Evolutionary conservation across 352 stramenopile genomes (phyloP), one percentile per base, ranked within the genome.

Genomic region (Pseudoperonospora humuli): DNA sequence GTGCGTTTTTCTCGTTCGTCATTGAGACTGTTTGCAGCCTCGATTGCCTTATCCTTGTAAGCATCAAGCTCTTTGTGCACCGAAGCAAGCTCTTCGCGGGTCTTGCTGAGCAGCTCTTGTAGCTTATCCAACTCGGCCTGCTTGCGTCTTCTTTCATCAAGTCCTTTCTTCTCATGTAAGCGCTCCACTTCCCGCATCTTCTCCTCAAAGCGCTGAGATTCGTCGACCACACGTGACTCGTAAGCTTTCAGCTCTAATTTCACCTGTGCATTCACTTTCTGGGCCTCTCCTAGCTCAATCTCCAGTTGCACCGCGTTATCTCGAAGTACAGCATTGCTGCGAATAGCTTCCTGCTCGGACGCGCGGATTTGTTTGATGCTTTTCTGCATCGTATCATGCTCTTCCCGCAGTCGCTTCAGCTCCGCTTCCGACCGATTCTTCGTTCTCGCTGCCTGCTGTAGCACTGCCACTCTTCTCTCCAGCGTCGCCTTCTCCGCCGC

Each of bases 121-220:
- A 84, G 36, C 11, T 64, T 57, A 17, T 82, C 69, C 39, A 84
- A 55, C 43, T 86, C 64, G 5, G 26, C 31, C 5, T 77, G 64
- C 45, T 78, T 87, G 17, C 61, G 34, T 25, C 71, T 73, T 18
- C 74, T 64, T 25, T 84, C 70, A 39, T 84, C 65, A 1, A 54
- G 46, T 6, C 71, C 57, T 21, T 80, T 84, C 25, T 68, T 67
- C 25, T 78, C 53, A 45, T 77, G 81, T 32, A 84, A 83, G 8
- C 70, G 43, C 52, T 82, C 54, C 17, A 86, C 45, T 18, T 85
- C 72, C 21, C 84, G 69, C 32, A 76, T 85, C 31, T 75, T 80
- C 20, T 86, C 68, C 24, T 84, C 66, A 44, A 79, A 86, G 7
- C 71, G 50, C 26, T 70, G 59, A 7, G 66, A 63, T 33, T 76